Conservation (phyloP, 2,329 filamentous ascomycete species). For the Pyricularia grisea region DNA sequence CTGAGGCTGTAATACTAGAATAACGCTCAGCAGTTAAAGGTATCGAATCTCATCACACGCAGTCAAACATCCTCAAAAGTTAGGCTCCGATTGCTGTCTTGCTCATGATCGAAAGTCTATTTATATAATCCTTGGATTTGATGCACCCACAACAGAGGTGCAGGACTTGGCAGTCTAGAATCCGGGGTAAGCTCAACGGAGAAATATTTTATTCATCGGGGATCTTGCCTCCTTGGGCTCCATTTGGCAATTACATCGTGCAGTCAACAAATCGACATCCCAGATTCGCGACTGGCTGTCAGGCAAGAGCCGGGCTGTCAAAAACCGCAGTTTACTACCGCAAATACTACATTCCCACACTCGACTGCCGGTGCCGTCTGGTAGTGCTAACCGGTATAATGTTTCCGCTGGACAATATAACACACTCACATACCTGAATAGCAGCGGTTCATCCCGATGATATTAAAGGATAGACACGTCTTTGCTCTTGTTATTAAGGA, state of each 20-base stretch:
- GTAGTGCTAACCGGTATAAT: neutral
- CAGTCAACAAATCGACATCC: neutral
- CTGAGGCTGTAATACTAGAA: neutral
- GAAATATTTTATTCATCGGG: neutral
- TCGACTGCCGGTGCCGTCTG: neutral
- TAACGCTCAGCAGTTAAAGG: neutral
- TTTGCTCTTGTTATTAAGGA: neutral
- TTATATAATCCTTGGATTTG: neutral
- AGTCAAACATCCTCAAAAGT: neutral
- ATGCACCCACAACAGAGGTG: neutral
- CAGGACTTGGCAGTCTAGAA: neutral
- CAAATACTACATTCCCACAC: neutral
- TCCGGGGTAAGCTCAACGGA: neutral
- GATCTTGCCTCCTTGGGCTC: neutral
- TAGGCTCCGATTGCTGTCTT: neutral
- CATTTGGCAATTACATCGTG: neutral
- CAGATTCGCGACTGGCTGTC: neutral
- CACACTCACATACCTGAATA: neutral
- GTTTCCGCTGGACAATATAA: neutral
- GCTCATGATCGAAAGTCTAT: neutral
- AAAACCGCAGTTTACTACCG: neutral
- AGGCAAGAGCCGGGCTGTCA: neutral
- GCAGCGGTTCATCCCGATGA: neutral
- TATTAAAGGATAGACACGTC: neutral
- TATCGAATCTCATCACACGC: neutral